phyloP scores from a whole-genome alignment of 768 basidiomycete species.

The Leccinum ochraceum region DNA sequence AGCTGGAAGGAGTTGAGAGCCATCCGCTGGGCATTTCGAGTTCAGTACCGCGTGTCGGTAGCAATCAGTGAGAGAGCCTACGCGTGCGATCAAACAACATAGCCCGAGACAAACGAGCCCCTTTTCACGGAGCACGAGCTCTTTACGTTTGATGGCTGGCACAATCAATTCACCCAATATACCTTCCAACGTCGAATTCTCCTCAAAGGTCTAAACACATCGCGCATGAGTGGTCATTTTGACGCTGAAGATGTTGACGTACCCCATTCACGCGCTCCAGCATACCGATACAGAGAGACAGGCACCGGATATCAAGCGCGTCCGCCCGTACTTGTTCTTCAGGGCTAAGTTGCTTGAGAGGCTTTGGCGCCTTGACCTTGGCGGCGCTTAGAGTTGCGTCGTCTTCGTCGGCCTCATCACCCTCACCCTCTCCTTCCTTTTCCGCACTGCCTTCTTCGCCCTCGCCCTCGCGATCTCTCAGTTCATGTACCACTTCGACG shows the following conservation, averaged over 20 bases:
- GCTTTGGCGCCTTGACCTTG: constrained; percentile 19
- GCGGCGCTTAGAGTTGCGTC: constrained; percentile 3
- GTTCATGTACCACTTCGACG: constrained; percentile 83
- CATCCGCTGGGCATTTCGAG: constrained; percentile 24
- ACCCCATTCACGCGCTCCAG: constrained; percentile 86
- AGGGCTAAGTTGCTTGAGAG: constrained; percentile 46
- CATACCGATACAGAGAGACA: constrained; percentile 78
- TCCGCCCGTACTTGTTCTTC: constrained; percentile 63
- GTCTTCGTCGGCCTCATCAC: constrained; percentile 4
- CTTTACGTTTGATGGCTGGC: constrained; percentile 88
- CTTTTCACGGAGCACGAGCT: constrained; percentile 62
- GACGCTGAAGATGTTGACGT: constrained; percentile 26
- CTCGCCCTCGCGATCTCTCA: constrained; percentile 48
- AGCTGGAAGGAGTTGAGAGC: constrained; percentile 65
- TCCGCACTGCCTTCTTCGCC: constrained; percentile 41
- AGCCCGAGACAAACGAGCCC: constrained; percentile 71
- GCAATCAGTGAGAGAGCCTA: constrained; percentile 1
- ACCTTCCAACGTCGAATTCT: constrained; percentile 71
- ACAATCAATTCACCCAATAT: constrained; percentile 80
- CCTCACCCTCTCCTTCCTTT: constrained; percentile 34
- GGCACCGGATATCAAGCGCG: constrained; percentile 69
- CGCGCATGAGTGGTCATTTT: not conserved
- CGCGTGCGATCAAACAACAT: constrained; percentile 71
- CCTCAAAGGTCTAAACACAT: constrained; percentile 49
- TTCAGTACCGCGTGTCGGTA: not conserved